Percentiles rank a stretch among this genome's conserved stretches.
Conservation (phyloP, 768 basidiomycete species). For the Boletus tylopilopsis region DNA sequence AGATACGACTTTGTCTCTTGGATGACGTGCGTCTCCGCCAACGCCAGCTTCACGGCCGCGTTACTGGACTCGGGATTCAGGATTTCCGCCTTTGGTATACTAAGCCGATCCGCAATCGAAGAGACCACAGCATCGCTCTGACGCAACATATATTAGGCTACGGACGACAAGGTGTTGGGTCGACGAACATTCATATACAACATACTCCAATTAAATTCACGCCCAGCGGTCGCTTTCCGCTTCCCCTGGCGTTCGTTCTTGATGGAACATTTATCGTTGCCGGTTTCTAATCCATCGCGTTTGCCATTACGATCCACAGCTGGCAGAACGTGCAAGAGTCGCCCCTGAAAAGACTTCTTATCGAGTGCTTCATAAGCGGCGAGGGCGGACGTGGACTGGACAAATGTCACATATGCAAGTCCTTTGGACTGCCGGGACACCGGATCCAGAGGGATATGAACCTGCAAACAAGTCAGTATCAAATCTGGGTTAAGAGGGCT, state of each 20-base stretch:
- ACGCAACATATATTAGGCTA: constrained; percentile 20
- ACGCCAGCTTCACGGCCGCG: constrained; percentile 89
- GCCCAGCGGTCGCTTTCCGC: constrained; percentile 63
- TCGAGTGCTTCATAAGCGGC: constrained; percentile 78
- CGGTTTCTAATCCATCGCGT: constrained; percentile 37
- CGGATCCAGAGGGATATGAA: constrained; percentile 54
- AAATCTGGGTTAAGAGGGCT: too few species aligned
- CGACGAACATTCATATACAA: constrained; percentile 94
- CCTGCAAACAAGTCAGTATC: constrained; percentile 30
- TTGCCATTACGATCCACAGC: constrained; percentile 67
- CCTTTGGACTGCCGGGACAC: constrained; percentile 51
- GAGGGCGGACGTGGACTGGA: constrained; percentile 45
- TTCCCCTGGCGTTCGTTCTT: constrained; percentile 58
- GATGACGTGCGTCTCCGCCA: constrained; percentile 96
- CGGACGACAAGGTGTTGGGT: constrained; percentile 14
- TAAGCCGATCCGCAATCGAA: constrained; percentile 87
- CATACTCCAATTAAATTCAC: constrained; percentile 90
- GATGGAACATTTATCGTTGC: constrained; percentile 46
- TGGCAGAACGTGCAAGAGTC: constrained; percentile 85
- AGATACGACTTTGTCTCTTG: constrained; percentile 91
- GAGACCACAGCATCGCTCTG: constrained; percentile 93
- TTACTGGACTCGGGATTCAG: constrained; percentile 79
- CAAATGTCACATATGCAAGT: constrained; percentile 58
- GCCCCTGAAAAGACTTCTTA: constrained; percentile 84
- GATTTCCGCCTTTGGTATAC: constrained; percentile 81